Conservation (phyloP, 352 stramenopile genomes). For the Globisporangium mamillatum region DNA sequence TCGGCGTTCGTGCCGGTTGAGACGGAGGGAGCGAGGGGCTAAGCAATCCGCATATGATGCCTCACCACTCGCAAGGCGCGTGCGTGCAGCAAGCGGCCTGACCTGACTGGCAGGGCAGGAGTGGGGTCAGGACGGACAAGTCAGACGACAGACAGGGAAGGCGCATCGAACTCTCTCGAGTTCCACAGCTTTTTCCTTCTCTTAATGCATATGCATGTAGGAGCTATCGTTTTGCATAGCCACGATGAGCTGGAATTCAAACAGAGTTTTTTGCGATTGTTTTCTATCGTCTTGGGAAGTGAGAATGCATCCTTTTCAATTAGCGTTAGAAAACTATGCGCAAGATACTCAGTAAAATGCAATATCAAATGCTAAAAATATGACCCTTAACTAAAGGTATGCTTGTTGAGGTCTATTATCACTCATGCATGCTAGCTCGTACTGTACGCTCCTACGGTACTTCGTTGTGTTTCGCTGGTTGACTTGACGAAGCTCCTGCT, state of each 20-base stretch:
- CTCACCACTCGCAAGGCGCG: too few relatives aligned
- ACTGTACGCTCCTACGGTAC: slow-evolving; percentile 3
- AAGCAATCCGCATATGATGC: slow-evolving; percentile 9
- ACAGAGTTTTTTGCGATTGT: neutral
- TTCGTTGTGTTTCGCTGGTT: slow-evolving; percentile 1
- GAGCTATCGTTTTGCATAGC: neutral
- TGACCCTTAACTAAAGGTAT: too few relatives aligned
- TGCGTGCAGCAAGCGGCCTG: neutral
- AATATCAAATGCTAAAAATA: too few relatives aligned
- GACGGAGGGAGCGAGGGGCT: neutral
- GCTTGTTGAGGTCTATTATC: too few relatives aligned
- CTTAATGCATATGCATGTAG: neutral
- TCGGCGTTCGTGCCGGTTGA: slow-evolving; percentile 13
- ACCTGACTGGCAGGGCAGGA: neutral
- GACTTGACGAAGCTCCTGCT: too few relatives aligned
- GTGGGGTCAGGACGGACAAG: slow-evolving; percentile 4
- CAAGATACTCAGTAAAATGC: too few relatives aligned
- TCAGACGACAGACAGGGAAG: neutral
- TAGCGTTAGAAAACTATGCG: neutral
- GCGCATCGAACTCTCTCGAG: slow-evolving; percentile 7
- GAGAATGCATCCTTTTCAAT: neutral
- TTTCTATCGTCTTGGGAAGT: neutral
- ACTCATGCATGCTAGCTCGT: neutral
- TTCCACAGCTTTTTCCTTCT: neutral
- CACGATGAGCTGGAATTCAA: neutral